phyloP scores from a whole-genome alignment of 2,329 filamentous ascomycete genomes.

The Apiospora phragmitis region DNA sequence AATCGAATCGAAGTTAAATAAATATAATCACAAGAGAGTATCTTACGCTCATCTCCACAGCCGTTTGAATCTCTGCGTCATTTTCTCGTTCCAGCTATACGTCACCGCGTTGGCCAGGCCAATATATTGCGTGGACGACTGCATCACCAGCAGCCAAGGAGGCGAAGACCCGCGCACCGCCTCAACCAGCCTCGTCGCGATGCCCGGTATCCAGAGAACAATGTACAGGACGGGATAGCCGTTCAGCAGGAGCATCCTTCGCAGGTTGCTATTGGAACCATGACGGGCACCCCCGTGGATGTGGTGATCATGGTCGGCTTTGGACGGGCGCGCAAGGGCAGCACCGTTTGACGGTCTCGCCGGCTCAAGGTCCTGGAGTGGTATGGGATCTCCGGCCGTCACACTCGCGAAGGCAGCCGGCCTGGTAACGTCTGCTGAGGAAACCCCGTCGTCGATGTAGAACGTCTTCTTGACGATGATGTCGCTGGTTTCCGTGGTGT shows the following conservation, averaged over 20 bases:
- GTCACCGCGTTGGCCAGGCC: conserved; percentile 39
- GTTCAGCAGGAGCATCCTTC: conserved; percentile 37
- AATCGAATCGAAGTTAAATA: neutral
- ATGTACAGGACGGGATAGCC: conserved; percentile 39
- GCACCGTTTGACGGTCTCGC: neutral
- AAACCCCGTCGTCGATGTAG: neutral
- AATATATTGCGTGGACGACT: conserved; percentile 38
- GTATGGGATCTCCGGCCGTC: neutral
- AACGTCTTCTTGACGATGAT: conserved; percentile 8
- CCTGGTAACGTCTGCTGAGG: neutral
- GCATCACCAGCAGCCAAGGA: conserved; percentile 28
- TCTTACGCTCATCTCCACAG: neutral
- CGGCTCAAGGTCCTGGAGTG: neutral
- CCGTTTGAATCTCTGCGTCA: neutral
- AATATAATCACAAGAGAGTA: neutral
- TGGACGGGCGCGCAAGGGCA: neutral
- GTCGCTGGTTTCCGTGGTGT: neutral
- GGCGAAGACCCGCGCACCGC: conserved; percentile 23
- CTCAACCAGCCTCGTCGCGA: conserved; percentile 35
- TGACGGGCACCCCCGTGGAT: conserved; percentile 20
- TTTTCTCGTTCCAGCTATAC: conserved; percentile 38
- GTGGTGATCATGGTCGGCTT: neutral
- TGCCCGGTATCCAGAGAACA: conserved; percentile 39
- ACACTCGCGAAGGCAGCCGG: neutral
- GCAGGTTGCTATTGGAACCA: conserved; percentile 25